Conservation (phyloP, 2,329 filamentous ascomycete species). For the Claviceps monticola region DNA sequence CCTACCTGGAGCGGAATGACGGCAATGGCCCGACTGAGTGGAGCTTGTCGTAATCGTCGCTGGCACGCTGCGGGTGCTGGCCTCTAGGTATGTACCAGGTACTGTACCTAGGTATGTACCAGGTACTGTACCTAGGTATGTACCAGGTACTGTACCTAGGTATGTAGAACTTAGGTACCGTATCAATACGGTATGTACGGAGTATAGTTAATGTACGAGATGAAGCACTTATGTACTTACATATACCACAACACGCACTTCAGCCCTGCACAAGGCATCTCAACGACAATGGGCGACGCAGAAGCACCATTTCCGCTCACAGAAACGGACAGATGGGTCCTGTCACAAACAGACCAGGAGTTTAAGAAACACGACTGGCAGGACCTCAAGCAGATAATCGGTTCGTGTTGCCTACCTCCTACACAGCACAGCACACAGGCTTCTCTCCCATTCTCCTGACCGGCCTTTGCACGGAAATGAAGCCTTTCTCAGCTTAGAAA, state of each 20-base stretch:
- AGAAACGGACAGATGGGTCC: constrained; percentile 41
- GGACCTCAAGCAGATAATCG: constrained; percentile 53
- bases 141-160: too few species aligned
- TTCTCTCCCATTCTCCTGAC: not conserved
- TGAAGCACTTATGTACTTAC: not conserved
- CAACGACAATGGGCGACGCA: constrained; percentile 25
- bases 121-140: too few species aligned
- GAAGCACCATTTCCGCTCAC: constrained; percentile 45
- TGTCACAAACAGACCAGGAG: constrained; percentile 53
- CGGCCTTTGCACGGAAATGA: not conserved
- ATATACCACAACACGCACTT: not conserved
- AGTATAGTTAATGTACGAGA: not conserved
- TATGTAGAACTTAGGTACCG: not conserved
- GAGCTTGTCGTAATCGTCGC: too few species aligned
- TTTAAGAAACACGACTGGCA: constrained; percentile 63
- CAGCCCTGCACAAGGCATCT: not conserved
- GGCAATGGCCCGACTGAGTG: too few species aligned
- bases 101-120: not conserved
- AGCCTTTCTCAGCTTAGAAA: not conserved
- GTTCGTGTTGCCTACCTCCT: constrained; percentile 23
- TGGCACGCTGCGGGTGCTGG: too few species aligned
- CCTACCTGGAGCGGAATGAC: too few species aligned
- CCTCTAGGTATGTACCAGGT: too few species aligned
- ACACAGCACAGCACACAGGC: not conserved
- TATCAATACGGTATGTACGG: too few species aligned